These are phyloP conservation scores for Calonectria hongkongensis DNA, from an alignment of 2,329 filamentous ascomycete genomes.

Conservation along the genomic window DNA sequence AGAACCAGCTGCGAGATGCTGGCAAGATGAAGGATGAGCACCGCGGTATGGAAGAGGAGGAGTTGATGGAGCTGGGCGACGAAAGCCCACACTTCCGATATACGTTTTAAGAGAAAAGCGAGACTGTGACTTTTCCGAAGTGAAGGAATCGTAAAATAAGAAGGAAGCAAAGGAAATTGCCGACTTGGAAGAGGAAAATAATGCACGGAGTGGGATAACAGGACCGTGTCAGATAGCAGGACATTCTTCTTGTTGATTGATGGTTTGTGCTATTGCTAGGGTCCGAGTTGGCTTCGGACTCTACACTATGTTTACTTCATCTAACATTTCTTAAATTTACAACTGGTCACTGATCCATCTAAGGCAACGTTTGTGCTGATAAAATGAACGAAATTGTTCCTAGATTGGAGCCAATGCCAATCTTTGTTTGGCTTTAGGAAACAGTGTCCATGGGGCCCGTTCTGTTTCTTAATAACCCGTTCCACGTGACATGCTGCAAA, in stretches of 20 bases:
- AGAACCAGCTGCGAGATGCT: slow-evolving; percentile 67
- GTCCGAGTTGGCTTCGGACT: no score
- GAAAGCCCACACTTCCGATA: slow-evolving; percentile 71
- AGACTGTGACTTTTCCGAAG: no score
- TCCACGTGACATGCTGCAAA: not conserved
- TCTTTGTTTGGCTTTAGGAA: no score
- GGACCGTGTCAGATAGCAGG: not conserved
- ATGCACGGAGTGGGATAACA: not conserved
- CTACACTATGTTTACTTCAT: not conserved
- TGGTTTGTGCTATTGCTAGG: not conserved
- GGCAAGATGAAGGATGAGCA: slow-evolving; percentile 63
- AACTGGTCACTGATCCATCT: not conserved
- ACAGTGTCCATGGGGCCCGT: not conserved
- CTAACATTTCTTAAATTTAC: not conserved
- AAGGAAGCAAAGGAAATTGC: no score
- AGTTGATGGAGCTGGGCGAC: slow-evolving; percentile 70
- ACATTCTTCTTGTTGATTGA: not conserved
- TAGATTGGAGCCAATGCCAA: no score
- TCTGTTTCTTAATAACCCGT: not conserved
- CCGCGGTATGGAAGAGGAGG: slow-evolving; percentile 65
- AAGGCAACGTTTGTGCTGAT: not conserved
- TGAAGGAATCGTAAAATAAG: no score
- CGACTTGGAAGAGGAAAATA: not conserved
- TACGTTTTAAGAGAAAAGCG: no score
- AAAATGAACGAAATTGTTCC: not conserved